phyloP scores from a whole-genome alignment of 495 filamentous ascomycete species.

The Podospora fimiseda region DNA sequence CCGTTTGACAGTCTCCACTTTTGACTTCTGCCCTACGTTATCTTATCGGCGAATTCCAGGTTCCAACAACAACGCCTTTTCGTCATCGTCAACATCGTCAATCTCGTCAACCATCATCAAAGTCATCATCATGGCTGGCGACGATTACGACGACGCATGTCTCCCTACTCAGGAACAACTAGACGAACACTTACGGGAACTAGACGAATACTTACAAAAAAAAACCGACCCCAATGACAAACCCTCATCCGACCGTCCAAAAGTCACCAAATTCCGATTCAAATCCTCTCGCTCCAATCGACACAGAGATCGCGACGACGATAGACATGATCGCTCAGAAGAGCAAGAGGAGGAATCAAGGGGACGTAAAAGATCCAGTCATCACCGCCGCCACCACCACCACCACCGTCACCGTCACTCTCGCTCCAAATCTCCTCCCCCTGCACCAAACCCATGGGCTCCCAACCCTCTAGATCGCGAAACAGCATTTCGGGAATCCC shows the following conservation, averaged over 20 bases:
- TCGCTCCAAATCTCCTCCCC: conserved; percentile 11
- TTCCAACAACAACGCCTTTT: too few species aligned
- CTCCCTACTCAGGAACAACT: background rate
- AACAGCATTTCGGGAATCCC: conserved; percentile 83
- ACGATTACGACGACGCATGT: background rate
- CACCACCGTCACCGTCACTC: conserved; percentile 22
- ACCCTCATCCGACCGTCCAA: conserved; percentile 8
- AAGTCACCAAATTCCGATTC: conserved; percentile 53
- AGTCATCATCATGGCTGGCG: background rate
- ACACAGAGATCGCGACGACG: background rate
- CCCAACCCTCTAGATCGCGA: conserved; percentile 54
- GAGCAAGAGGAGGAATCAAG: background rate
- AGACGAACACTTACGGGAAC: background rate
- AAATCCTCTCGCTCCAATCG: conserved; percentile 29
- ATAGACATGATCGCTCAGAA: background rate
- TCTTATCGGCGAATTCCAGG: background rate
- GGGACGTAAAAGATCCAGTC: conserved; percentile 14
- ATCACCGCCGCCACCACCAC: conserved; percentile 26
- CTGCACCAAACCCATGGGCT: conserved; percentile 40
- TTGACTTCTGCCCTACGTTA: background rate
- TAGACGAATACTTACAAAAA: background rate
- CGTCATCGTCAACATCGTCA: background rate
- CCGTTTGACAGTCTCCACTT: background rate
- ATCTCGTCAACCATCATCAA: background rate
- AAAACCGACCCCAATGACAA: background rate